Evolutionary conservation across 176 grass and related monocot species (phyloP).

Genomic region (Alloteropsis semialata): DNA sequence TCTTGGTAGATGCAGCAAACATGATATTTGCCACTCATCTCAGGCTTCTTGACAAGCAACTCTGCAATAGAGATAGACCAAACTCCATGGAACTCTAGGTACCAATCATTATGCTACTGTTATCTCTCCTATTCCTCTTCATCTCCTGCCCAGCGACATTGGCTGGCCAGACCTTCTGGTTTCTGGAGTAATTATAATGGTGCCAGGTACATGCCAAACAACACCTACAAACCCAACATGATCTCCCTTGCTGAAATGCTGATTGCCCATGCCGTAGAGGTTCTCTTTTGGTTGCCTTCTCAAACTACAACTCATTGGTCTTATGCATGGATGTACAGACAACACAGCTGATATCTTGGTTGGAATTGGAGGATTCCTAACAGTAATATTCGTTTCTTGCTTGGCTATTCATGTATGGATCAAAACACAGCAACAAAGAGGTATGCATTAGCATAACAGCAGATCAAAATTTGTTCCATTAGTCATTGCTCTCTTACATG

Average conservation of each 20-base stretch:
- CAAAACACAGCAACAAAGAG: slow-evolving; percentile 27
- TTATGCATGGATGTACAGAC: background rate
- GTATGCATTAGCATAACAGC: slow-evolving; percentile 6
- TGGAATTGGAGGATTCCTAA: slow-evolving; percentile 11
- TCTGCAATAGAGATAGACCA: slow-evolving; percentile 12
- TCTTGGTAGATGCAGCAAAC: slow-evolving; percentile 11
- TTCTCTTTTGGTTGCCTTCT: slow-evolving; percentile 15
- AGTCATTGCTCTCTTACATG: background rate
- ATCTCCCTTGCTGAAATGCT: slow-evolving; percentile 5
- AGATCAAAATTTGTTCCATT: background rate
- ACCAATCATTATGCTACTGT: background rate
- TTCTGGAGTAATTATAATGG: slow-evolving; percentile 22
- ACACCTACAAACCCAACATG: slow-evolving; percentile 31
- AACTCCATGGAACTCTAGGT: background rate
- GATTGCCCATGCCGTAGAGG: background rate
- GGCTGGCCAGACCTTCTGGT: slow-evolving; percentile 2
- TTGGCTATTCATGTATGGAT: slow-evolving; percentile 30
- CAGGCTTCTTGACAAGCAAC: background rate
- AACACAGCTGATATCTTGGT: background rate
- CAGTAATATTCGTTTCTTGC: slow-evolving; percentile 10
- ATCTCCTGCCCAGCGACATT: background rate
- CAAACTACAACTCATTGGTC: background rate
- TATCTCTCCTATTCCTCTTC: slow-evolving; percentile 20
- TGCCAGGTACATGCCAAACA: slow-evolving; percentile 31
- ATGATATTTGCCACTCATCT: slow-evolving; percentile 22